phyloP scores from a whole-genome alignment of 768 basidiomycete species.

The Candolleomyces aberdarensis region DNA sequence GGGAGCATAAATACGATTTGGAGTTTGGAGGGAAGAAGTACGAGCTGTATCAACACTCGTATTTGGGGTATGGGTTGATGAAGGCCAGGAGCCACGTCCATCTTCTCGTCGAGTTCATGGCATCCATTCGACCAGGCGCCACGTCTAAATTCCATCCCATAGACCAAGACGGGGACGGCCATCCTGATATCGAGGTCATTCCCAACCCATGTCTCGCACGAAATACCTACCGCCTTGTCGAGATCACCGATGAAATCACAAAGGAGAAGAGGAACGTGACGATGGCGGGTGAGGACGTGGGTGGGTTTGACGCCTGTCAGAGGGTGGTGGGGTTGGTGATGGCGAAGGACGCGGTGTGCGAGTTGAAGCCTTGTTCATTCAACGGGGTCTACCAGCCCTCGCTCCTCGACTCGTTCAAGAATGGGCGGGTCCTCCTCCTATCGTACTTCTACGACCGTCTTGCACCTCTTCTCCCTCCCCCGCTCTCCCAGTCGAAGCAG shows the following conservation, averaged over 20 bases:
- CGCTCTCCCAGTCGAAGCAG: neutral
- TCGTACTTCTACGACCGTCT: conserved; percentile 99
- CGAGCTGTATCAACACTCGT: conserved; percentile 94
- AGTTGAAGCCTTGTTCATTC: conserved; percentile 93
- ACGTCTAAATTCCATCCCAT: conserved; percentile 17
- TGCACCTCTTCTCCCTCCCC: conserved; percentile 58
- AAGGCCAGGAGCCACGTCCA: conserved; percentile 81
- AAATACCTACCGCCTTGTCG: conserved; percentile 60
- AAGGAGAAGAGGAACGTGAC: conserved; percentile 56
- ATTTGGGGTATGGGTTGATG: conserved; percentile 96
- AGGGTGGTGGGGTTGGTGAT: conserved; percentile 83
- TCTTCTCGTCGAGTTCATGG: conserved; percentile 86
- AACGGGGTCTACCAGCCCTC: conserved; percentile 97
- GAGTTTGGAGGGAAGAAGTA: conserved; percentile 67
- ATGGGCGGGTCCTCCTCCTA: conserved; percentile 83
- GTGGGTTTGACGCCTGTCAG: conserved; percentile 83
- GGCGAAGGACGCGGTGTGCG: conserved; percentile 94
- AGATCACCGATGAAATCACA: conserved; percentile 50
- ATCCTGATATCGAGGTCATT: conserved; percentile 23
- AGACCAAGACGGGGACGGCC: conserved; percentile 11
- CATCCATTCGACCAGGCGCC: conserved; percentile 32
- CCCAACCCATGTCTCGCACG: conserved; percentile 83
- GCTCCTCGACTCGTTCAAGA: conserved; percentile 81
- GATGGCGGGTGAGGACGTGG: conserved; percentile 83
- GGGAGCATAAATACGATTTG: conserved; percentile 90